phyloP scores from a whole-genome alignment of 257 asterid genomes.

The Verbena officinalis region DNA sequence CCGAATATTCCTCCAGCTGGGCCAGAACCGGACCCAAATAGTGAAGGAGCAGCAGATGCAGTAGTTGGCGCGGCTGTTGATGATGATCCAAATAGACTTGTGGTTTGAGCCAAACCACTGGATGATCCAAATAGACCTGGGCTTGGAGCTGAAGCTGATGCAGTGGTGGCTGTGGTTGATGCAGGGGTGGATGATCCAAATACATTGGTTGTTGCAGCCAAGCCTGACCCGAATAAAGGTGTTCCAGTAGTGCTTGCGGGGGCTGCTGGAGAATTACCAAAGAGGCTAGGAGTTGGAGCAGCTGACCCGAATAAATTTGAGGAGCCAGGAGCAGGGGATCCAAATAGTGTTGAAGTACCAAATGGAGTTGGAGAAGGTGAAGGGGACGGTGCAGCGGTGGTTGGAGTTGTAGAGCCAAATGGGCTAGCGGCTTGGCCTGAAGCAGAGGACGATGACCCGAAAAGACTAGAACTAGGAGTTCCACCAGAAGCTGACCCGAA shows the following conservation, averaged over 20 bases:
- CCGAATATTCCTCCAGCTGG: conserved; percentile 38
- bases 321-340: conserved; percentile 47
- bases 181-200: conserved; percentile 35
- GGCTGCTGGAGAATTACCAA: conserved; percentile 45
- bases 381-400: conserved; percentile 29
- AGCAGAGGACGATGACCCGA: conserved; percentile 30
- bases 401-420: conserved; percentile 31
- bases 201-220: conserved; percentile 24
- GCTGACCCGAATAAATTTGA: conserved; percentile 44
- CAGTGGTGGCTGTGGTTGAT: conserved; percentile 18
- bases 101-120: background rate
- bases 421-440: conserved; percentile 29
- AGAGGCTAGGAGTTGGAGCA: conserved; percentile 42
- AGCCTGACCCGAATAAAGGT: conserved; percentile 39
- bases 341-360: conserved; percentile 37
- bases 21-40: conserved; percentile 34
- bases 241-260: conserved; percentile 37
- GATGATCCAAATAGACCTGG: conserved; percentile 36
- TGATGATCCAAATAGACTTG: conserved; percentile 28
- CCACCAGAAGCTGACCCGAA: conserved; percentile 39
- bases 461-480: conserved; percentile 31
- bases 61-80: conserved; percentile 26
- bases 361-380: conserved; percentile 45
- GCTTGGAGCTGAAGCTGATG: conserved; percentile 29
- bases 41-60: conserved; percentile 17